These are phyloP conservation scores for Aegle marmelos DNA, from an alignment of 345 rosid species.

Conservation along the genomic window DNA sequence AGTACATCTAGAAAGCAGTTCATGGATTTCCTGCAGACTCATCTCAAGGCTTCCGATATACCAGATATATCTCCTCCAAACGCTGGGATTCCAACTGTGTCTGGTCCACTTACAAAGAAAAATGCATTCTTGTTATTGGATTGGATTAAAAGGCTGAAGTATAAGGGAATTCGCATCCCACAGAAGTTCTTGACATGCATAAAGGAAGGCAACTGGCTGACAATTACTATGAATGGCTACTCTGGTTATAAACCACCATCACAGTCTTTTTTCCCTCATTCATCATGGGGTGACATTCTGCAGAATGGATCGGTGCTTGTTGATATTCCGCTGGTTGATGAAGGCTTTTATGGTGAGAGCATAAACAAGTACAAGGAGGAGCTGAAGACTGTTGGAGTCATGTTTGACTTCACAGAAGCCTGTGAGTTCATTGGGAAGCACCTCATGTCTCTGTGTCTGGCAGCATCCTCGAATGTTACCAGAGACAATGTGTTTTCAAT, in stretches of 20 bases:
- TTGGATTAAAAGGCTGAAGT: constrained; percentile 40
- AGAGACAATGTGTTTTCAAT: constrained; percentile 43
- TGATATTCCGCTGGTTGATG: constrained; percentile 66
- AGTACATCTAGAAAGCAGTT: constrained; percentile 32
- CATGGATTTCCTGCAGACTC: constrained; percentile 33
- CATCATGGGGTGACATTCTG: constrained; percentile 56
- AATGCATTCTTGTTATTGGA: constrained; percentile 56
- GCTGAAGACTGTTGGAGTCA: constrained; percentile 53
- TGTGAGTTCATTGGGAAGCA: constrained; percentile 50
- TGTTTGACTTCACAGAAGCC: constrained; percentile 53
- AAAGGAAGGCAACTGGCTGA: constrained; percentile 61
- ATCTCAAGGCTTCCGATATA: constrained; percentile 41
- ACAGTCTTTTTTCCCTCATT: constrained; percentile 48
- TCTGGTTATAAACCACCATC: constrained; percentile 50
- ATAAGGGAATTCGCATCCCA: constrained; percentile 23
- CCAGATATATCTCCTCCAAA: constrained; percentile 57
- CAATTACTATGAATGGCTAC: constrained; percentile 40
- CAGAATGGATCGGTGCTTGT: constrained; percentile 52
- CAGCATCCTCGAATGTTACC: constrained; percentile 35
- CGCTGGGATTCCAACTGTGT: constrained; percentile 45
- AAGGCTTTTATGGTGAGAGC: constrained; percentile 41
- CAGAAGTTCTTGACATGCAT: constrained; percentile 43
- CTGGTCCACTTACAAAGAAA: constrained; percentile 44
- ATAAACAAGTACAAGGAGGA: constrained; percentile 41
- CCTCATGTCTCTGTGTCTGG: constrained; percentile 41